phyloP scores from a whole-genome alignment of 116 monocot species.

The Iris pallida region DNA sequence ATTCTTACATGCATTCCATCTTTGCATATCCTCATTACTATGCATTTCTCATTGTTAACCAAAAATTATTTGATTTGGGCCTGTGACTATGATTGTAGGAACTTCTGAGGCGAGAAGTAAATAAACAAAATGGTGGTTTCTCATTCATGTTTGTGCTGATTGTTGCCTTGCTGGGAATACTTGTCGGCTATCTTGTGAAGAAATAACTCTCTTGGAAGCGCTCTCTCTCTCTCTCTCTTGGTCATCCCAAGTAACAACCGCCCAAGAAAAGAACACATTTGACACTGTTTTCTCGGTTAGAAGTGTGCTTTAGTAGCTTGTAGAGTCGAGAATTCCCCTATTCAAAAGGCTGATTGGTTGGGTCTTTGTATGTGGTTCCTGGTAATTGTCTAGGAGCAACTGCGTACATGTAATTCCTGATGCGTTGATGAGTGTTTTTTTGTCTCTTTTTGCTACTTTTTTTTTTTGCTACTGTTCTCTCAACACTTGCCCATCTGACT shows the following conservation, averaged over 20 bases:
- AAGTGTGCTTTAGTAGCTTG: not conserved
- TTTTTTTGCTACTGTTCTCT: no score
- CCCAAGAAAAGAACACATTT: not conserved
- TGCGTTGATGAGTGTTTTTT: no score
- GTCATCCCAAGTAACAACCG: not conserved
- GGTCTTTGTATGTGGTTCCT: not conserved
- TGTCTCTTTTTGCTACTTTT: no score
- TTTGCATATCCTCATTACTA: no score
- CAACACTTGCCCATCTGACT: no score
- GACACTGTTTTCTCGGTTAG: not conserved
- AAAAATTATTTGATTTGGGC: no score
- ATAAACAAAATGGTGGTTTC: conserved; percentile 44
- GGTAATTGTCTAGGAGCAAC: no score
- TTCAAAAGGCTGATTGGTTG: not conserved
- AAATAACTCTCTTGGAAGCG: conserved; percentile 18
- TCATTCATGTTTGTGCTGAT: conserved; percentile 41
- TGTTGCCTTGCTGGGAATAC: conserved; percentile 42
- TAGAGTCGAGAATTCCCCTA: not conserved
- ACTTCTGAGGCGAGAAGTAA: conserved; percentile 33
- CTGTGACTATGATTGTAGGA: conserved; percentile 34
- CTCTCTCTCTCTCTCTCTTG: no score
- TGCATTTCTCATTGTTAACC: no score
- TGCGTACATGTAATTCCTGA: no score
- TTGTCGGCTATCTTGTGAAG: conserved; percentile 58
- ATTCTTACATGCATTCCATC: no score